These are phyloP conservation scores for Cinnamomum micranthum DNA, from an alignment of 164 flowering plant genomes.

Conservation along the genomic window DNA sequence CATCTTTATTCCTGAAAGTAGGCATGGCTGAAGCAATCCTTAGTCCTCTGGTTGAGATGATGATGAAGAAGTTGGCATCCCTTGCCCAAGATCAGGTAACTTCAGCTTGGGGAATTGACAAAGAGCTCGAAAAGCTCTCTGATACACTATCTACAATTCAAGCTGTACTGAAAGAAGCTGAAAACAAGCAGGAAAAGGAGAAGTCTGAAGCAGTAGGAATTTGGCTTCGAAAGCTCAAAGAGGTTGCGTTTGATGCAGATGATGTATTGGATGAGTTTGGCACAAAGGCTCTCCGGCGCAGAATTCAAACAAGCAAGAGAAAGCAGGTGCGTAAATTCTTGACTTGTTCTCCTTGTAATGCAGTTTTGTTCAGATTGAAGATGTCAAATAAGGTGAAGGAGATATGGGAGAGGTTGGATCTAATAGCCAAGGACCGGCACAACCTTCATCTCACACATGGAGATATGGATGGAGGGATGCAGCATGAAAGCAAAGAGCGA, in stretches of 20 bases:
- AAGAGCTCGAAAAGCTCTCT: neutral
- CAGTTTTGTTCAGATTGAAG: neutral
- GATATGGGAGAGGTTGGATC: neutral
- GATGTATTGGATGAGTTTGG: slow-evolving; percentile 8
- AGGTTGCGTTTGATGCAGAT: slow-evolving; percentile 10
- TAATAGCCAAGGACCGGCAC: slow-evolving; percentile 1
- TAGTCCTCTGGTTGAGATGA: neutral
- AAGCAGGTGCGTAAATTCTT: neutral
- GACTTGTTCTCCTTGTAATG: neutral
- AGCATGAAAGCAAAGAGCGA: neutral
- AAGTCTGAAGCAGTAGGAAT: neutral
- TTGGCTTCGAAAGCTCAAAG: slow-evolving; percentile 3
- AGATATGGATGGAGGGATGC: neutral
- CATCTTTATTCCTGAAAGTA: neutral
- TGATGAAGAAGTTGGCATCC: neutral
- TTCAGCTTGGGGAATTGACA: neutral
- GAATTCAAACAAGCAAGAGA: neutral
- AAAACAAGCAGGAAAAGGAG: neutral
- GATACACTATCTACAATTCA: neutral
- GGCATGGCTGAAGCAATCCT: neutral
- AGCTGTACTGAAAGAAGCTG: slow-evolving; percentile 8
- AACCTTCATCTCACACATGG: neutral
- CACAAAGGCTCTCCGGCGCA: neutral
- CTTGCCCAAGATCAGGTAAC: neutral
- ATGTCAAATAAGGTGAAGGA: neutral